phyloP scores from a whole-genome alignment of 1,284 basidiomycete genomes.

The Cutaneotrichosporon daszewskae region DNA sequence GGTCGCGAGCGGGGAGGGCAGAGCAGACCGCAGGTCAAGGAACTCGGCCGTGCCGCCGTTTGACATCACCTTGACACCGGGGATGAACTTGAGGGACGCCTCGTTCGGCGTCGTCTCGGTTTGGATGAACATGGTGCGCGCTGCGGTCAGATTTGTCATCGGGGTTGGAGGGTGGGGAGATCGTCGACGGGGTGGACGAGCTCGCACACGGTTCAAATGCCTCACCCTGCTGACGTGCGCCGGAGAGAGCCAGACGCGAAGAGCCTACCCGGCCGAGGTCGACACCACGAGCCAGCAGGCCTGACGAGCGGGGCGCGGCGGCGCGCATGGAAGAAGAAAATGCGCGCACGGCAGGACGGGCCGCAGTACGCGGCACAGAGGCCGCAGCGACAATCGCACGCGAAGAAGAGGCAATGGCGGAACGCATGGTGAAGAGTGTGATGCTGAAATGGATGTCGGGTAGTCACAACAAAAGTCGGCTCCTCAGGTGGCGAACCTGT shows the following conservation, averaged over 20 bases:
- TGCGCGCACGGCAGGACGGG: slow-evolving; percentile 8
- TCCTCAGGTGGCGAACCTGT: background rate
- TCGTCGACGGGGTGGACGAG: background rate
- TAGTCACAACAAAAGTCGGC: slow-evolving; percentile 1
- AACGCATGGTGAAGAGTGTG: slow-evolving; percentile 14
- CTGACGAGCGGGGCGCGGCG: background rate
- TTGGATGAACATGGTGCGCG: slow-evolving; percentile 90
- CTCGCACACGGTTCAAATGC: no score
- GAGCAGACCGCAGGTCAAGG: slow-evolving; percentile 75
- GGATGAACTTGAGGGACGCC: slow-evolving; percentile 96
- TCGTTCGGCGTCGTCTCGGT: slow-evolving; percentile 97
- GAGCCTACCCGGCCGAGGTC: slow-evolving; percentile 5
- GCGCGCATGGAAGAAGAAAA: slow-evolving; percentile 11
- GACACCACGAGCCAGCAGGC: slow-evolving; percentile 2
- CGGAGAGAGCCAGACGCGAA: slow-evolving; percentile 6
- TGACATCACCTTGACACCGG: slow-evolving; percentile 81
- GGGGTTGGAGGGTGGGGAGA: background rate
- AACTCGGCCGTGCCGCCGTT: slow-evolving; percentile 83
- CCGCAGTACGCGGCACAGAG: background rate
- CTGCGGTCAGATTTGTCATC: slow-evolving; percentile 48
- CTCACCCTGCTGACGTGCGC: slow-evolving; percentile 20
- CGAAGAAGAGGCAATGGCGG: slow-evolving; percentile 31
- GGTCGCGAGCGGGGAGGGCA: slow-evolving; percentile 83
- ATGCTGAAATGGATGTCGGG: background rate
- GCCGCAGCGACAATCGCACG: slow-evolving; percentile 12